Evolutionary conservation across 352 stramenopile species (phyloP), one percentile per base, ranked within the genome.

Genomic region (Phytopythium kandeliae): DNA sequence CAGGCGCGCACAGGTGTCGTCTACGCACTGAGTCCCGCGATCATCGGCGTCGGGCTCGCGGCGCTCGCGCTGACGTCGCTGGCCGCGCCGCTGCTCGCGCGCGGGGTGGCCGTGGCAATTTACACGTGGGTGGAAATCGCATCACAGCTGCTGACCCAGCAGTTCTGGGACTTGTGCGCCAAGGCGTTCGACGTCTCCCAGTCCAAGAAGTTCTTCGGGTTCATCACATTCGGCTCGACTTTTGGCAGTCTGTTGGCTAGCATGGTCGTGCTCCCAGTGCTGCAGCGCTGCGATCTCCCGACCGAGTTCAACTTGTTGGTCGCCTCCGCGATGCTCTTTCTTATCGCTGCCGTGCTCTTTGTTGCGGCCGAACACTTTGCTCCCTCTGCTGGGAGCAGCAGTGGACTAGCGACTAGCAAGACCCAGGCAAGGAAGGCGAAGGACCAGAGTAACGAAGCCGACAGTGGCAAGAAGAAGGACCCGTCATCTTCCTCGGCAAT

Each of bases 111-210:
- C 15, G 79, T 92, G 6, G 55, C 63, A 51, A 73, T 92, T 28
- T 95, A 95, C 63, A 75, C 89, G 22, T 91, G 81, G 80, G 63
- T 92, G 35, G 84, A 95, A 44, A 67, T 95, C 19, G 63, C 83
- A 12, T 54, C 68, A 36, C 81, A 92, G 58, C 62, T 89, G 55
- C 65, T 95, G 36, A 84, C 71, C 16, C 80, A 89, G 35, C 81
- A 95, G 60, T 95, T 95, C 63, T 95, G 84, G 84, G 84, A 95
- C 52, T 59, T 92, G 12, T 95, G 84, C 42, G 77, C 83, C 24
- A 85, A 85, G 48, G 71, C 69, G 0, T 94, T 94, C 51, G 78
- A 87, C 45, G 80, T 94, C 22, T 69, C 77, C 12, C 64, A 92
- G 57, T 87, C 80, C 8, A 94, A 94, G 44, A 88, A 87, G 51